Conservation (phyloP, 2,329 filamentous ascomycete genomes). For the Colletotrichum melonis region DNA sequence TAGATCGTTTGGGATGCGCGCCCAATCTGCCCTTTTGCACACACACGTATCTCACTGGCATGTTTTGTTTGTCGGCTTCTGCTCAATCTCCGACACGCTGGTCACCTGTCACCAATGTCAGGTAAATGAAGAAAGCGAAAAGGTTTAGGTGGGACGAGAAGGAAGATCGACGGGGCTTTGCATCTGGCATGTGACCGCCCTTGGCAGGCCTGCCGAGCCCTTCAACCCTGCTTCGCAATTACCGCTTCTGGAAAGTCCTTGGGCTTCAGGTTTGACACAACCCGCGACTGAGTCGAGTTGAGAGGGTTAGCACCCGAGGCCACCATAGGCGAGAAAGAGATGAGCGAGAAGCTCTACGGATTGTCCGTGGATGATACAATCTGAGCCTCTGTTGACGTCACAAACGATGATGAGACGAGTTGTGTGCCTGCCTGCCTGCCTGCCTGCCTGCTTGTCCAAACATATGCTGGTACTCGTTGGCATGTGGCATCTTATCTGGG, state of each 20-base stretch:
- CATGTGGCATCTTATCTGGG: not conserved
- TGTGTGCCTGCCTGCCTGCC: not conserved
- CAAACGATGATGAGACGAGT: not conserved
- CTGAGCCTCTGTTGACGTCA: slow-evolving; percentile 19
- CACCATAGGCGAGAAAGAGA: not conserved
- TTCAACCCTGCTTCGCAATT: not conserved
- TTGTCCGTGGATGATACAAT: slow-evolving; percentile 21
- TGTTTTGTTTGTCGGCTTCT: not conserved
- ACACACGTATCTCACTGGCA: not conserved
- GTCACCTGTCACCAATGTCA: not conserved
- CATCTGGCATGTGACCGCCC: slow-evolving; percentile 13
- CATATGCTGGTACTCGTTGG: not conserved
- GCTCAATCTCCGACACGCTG: not conserved
- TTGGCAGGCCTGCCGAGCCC: not conserved
- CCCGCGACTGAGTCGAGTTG: not conserved
- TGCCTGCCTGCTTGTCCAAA: not conserved
- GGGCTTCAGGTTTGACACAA: not conserved
- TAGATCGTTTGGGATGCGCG: not conserved
- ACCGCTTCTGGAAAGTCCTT: not conserved
- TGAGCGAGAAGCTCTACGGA: not conserved
- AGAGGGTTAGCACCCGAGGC: not conserved
- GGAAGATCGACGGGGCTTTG: slow-evolving; percentile 5
- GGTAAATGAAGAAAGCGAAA: slow-evolving; percentile 8
- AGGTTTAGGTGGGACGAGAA: not conserved
- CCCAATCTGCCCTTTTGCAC: not conserved